Evolutionary conservation across 768 basidiomycete species (phyloP), one percentile per base, ranked within the genome.

Genomic region (Mycena latifolia): DNA sequence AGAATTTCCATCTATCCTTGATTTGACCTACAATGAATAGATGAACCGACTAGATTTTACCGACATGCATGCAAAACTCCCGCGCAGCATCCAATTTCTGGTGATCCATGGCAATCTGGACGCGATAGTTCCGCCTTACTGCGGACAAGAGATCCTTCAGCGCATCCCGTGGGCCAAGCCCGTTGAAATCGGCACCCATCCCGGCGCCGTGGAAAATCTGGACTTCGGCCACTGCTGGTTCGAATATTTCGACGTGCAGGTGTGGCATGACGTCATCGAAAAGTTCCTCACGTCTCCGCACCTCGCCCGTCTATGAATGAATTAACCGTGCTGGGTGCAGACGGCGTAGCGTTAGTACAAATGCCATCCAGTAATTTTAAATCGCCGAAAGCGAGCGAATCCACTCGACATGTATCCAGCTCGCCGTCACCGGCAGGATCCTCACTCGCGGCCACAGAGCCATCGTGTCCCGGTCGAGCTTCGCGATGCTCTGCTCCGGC

Each of bases 331-430:
- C 12, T 43, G 18, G 41, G 20, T n/a, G n/a, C n/a, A n/a, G n/a
- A 55, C 15, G 3, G 3, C 37, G 9, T 3, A 37, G 10, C 20
- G 33, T 35, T 47, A 20, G 43, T 29, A 27, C 4, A 8, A 10
- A 39, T 39, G 14, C 37, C 15, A 20, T 6, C 8, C 10, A 50
- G 27, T 29, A 51, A 2, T 8, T 57, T 53, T 63, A 75, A n/a
- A 63, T 58, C 24, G 77, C 77, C 41, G 79, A 76, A 61, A 85
- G 67, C 5, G 77, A 73, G 33, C 85, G 77, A 53, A 84, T 71
- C 80, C 83, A 86, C 54, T 76, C 69, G 31, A 78, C 77, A 6
- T 73, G 74, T 55, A 87, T 80, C 86, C 87, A 88, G 29, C 77
- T 71, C 0, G 77, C 72, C 11, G 67, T 58, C 24, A 74, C 57